Evolutionary conservation across 148 eudicot genomes (phyloP).

Genomic region (Talinum fruticosum): DNA sequence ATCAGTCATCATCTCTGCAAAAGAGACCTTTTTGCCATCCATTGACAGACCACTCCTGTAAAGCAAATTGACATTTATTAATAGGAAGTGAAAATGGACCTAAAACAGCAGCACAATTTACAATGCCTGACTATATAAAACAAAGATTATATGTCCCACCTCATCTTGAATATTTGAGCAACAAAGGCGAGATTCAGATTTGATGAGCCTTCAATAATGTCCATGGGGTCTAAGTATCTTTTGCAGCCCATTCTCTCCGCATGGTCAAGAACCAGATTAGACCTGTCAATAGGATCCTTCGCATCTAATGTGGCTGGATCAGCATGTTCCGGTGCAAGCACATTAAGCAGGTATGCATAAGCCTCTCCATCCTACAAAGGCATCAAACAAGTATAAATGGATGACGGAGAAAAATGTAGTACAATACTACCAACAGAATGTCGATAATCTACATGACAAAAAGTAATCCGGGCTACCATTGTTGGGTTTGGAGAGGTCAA

Average conservation of each 20-base stretch:
- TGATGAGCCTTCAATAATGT: conserved; percentile 80
- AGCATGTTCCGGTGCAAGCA: conserved; percentile 95
- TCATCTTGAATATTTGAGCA: conserved; percentile 89
- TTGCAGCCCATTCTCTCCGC: conserved; percentile 98
- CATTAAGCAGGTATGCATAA: conserved; percentile 88
- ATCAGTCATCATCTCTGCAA: conserved; percentile 97
- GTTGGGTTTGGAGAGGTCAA: neutral
- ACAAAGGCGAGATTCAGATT: conserved; percentile 93
- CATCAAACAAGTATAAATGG: conserved; percentile 15
- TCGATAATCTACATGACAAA: neutral
- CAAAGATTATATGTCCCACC: conserved; percentile 38
- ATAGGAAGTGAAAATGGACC: neutral
- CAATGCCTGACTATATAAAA: neutral
- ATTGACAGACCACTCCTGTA: conserved; percentile 88
- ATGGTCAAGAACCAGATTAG: conserved; percentile 86
- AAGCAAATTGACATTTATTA: conserved; percentile 14
- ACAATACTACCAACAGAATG: neutral
- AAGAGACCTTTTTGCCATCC: conserved; percentile 64
- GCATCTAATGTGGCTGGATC: conserved; percentile 78
- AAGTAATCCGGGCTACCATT: neutral
- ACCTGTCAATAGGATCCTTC: conserved; percentile 69
- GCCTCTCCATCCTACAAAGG: conserved; percentile 87
- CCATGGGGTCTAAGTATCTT: conserved; percentile 72
- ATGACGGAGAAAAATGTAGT: neutral
- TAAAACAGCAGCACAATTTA: neutral